A percentile compares a stretch with the other conserved stretches of the same genome.
Evolutionary conservation across 371 early-diverging fungal genomes (phyloP).

Genomic region (Rhizopus delemar): DNA sequence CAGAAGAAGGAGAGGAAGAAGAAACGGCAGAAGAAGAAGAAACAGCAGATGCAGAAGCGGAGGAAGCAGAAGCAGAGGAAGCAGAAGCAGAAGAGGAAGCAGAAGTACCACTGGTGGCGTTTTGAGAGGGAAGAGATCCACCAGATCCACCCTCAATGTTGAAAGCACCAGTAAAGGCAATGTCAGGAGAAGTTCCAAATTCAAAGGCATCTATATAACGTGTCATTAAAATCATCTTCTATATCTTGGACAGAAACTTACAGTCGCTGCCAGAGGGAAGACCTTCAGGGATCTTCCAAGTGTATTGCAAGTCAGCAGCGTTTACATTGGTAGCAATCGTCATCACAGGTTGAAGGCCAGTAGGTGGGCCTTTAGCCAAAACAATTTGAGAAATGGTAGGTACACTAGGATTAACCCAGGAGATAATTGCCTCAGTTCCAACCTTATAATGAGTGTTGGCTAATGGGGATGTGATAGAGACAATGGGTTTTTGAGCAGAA

Average conservation of each 20-base stretch:
- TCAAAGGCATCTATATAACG: slow-evolving; percentile 47
- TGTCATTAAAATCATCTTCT: background rate
- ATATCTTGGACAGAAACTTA: slow-evolving; percentile 15
- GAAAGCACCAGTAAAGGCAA: slow-evolving; percentile 55
- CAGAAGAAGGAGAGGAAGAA: slow-evolving; percentile 13
- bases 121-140: slow-evolving; percentile 11
- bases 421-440: slow-evolving; percentile 31
- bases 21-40: background rate
- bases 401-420: slow-evolving; percentile 34
- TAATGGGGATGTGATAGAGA: slow-evolving; percentile 43
- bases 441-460: slow-evolving; percentile 28
- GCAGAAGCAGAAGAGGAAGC: slow-evolving; percentile 7
- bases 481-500: slow-evolving; percentile 24
- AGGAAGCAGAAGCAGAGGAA: slow-evolving; percentile 13
- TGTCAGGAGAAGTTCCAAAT: slow-evolving; percentile 48
- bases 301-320: slow-evolving; percentile 24
- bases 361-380: slow-evolving; percentile 36
- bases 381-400: slow-evolving; percentile 31
- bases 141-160: slow-evolving; percentile 40
- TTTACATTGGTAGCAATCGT: slow-evolving; percentile 37
- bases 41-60: slow-evolving; percentile 1
- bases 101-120: slow-evolving; percentile 7
- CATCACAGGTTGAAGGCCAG: slow-evolving; percentile 28
- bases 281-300: slow-evolving; percentile 36
- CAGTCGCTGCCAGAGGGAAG: slow-evolving; percentile 33